These are phyloP conservation scores for Ophiocordyceps camponoti-saundersi DNA, from an alignment of 2,329 filamentous ascomycete species.

Conservation along the genomic window DNA sequence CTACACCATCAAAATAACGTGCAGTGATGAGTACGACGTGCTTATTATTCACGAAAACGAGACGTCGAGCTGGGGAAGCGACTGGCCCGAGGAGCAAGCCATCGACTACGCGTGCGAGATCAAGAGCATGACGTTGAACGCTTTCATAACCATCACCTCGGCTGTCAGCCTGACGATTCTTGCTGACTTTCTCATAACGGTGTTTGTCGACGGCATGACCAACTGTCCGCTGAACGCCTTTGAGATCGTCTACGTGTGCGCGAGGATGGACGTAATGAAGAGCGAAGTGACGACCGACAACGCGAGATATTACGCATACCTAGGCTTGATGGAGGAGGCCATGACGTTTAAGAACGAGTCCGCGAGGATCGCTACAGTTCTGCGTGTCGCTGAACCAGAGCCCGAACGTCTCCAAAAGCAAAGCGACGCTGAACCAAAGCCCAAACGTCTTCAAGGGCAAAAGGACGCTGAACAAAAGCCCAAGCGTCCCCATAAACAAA, in stretches of 20 bases:
- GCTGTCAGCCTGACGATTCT: neutral
- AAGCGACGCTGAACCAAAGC: too few species aligned
- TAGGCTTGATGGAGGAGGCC: neutral
- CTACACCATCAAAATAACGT: too few species aligned
- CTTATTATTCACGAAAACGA: too few species aligned
- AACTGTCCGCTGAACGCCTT: neutral
- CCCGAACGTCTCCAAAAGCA: too few species aligned
- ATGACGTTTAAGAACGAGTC: neutral
- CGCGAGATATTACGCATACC: neutral
- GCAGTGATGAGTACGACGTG: too few species aligned
- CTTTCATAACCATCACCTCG: neutral
- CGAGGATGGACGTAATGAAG: neutral
- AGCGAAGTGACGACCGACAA: neutral
- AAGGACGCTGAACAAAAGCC: too few species aligned
- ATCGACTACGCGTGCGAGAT: neutral
- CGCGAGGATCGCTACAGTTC: neutral
- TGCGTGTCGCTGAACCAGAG: too few species aligned
- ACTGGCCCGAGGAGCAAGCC: neutral
- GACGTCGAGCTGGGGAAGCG: too few species aligned
- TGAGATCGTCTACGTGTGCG: neutral
- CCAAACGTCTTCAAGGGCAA: too few species aligned
- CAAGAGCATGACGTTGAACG: neutral
- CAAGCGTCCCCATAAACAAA: too few species aligned
- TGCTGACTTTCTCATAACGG: neutral
- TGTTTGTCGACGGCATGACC: neutral